Percentiles rank a stretch among this genome's conserved stretches.
Conservation (phyloP, 164 flowering plant genomes). For the Macadamia integrifolia region DNA sequence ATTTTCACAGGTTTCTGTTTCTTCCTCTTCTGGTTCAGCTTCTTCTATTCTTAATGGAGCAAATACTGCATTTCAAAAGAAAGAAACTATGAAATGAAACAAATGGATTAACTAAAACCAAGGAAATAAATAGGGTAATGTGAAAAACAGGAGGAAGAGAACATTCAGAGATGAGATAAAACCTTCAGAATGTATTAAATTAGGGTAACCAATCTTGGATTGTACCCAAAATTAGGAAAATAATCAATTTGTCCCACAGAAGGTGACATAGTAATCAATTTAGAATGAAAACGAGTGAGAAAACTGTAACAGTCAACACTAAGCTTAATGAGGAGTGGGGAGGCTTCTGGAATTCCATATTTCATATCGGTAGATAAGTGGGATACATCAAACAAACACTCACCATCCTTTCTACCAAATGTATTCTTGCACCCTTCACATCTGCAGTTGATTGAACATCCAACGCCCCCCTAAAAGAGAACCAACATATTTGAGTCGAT, state of each 20-base stretch:
- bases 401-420: conserved; percentile 76
- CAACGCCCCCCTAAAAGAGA: conserved; percentile 77
- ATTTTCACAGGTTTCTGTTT: conserved; percentile 37
- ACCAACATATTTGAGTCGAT: conserved; percentile 10
- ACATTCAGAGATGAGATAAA: not conserved
- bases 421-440: conserved; percentile 93
- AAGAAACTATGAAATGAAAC: not conserved
- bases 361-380: not conserved
- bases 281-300: not conserved
- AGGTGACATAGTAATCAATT: no score
- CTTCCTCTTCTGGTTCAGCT: conserved; percentile 53
- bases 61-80: conserved; percentile 29
- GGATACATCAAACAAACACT: conserved; percentile 15
- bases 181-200: not conserved
- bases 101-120: not conserved
- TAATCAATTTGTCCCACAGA: no score
- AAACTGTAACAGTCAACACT: not conserved
- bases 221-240: no score
- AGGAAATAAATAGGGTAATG: conserved; percentile 1
- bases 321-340: not conserved
- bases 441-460: conserved; percentile 92
- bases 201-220: no score
- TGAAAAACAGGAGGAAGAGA: not conserved
- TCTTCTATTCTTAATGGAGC: conserved; percentile 30
- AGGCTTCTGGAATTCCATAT: not conserved